Percentiles rank a stretch among this genome's conserved stretches.
phyloP scores from a whole-genome alignment of 192 early-diverging fungal species.

The Coemansia biformis region DNA sequence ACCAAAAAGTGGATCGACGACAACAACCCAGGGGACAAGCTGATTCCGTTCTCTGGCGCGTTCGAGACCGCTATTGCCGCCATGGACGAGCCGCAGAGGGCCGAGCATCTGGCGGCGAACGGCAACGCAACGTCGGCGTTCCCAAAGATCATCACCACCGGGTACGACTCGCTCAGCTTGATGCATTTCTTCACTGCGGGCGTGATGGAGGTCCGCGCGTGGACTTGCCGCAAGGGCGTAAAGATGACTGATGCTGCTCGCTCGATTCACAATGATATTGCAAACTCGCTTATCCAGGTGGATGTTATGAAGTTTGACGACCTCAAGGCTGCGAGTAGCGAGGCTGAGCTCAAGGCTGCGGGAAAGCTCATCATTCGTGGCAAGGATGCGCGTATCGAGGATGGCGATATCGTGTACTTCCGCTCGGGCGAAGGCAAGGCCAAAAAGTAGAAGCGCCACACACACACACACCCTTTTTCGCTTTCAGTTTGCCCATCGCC shows the following conservation, averaged over 20 bases:
- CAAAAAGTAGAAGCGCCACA: constrained; percentile 48
- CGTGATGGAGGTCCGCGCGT: constrained; percentile 84
- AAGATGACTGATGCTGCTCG: constrained; percentile 90
- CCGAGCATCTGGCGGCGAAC: constrained; percentile 59
- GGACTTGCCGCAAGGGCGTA: constrained; percentile 79
- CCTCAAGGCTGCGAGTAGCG: constrained; percentile 74
- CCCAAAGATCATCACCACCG: constrained; percentile 88
- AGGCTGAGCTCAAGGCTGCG: constrained; percentile 82
- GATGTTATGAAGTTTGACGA: constrained; percentile 90
- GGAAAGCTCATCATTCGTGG: constrained; percentile 91
- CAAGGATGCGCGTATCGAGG: constrained; percentile 85
- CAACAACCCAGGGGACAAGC: constrained; percentile 79
- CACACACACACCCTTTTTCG: no score
- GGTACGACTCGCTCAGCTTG: constrained; percentile 80
- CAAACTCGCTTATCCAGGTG: constrained; percentile 88
- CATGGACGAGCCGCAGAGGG: constrained; percentile 52
- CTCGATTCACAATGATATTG: constrained; percentile 84
- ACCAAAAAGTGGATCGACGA: constrained; percentile 92
- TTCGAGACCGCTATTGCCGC: constrained; percentile 65
- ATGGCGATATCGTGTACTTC: constrained; percentile 90
- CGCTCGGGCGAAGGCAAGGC: constrained; percentile 43
- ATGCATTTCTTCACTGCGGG: constrained; percentile 96
- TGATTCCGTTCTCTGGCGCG: constrained; percentile 87
- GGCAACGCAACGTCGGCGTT: constrained; percentile 61
- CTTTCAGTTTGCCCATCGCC: no score